Evolutionary conservation across 1,284 basidiomycete species (phyloP), one percentile per base, ranked within the genome.

Genomic region (Agroathelia rolfsii): DNA sequence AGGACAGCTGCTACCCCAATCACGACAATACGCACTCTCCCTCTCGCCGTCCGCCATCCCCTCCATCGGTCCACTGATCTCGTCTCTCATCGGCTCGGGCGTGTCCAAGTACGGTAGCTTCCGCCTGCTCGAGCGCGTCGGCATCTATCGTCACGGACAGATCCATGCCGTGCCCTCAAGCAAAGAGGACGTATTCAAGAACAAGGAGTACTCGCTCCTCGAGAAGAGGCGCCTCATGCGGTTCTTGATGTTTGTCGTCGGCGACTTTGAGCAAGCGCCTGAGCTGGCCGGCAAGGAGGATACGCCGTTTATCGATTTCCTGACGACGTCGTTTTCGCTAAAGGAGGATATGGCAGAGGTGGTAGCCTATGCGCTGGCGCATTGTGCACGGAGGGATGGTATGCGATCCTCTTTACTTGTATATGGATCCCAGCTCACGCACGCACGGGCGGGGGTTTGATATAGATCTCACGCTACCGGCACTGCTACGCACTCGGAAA

Each of bases 181-280:
- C 59, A 97, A 96, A 53, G 90, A 94, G 55, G 86, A 90, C 40
- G 74, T 98, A 14, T 96, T 98, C 69, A 90, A 85, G 58, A 80
- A 76, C 56, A 79, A 78, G 49, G 65, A 64, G 4, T 70, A 96
- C 9, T 69, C 68, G 3, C 65, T 97, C 5, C 55, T 93, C 21
- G 88, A 94, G 40, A 98, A 97, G 60, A 67, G 93, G 25, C 69
- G 82, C 23, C 62, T 98, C 23, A 97, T 97, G 86, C 88, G 93
- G 42, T 88, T 95, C 45, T 60, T 98, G 21, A 69, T 78, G 47
- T 92, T 87, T 48, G 81, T 82, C 23, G 69, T 71, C 1, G 76
- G 77, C 1, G 76, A 86, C 4, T 82, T 86, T 44, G 84, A 87
- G 48, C 54, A 53, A 5, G 69, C 69, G 41, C 54, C 62, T 15